Conservation (phyloP, 2,329 filamentous ascomycete genomes). For the Bimuria novae-zelandiae region DNA sequence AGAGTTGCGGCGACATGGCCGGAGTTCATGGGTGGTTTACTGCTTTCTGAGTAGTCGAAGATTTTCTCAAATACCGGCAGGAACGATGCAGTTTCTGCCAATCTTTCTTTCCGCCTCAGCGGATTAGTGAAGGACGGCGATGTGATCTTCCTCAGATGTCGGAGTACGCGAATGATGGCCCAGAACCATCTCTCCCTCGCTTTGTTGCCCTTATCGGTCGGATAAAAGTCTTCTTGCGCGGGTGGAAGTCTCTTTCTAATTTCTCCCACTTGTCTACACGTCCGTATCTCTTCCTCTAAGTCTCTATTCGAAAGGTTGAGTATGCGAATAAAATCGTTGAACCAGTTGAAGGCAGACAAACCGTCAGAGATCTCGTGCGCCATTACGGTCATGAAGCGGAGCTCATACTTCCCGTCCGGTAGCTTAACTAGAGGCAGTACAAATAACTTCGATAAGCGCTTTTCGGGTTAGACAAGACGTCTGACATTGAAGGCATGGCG, state of each 20-base stretch:
- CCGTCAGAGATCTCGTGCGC: slow-evolving; percentile 54
- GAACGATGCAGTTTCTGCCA: slow-evolving; percentile 23
- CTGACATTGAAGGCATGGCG: slow-evolving; percentile 49
- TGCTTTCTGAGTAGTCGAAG: slow-evolving; percentile 44
- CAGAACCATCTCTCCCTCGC: slow-evolving; percentile 54
- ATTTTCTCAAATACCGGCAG: slow-evolving; percentile 40
- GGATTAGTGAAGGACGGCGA: slow-evolving; percentile 51
- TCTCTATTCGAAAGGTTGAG: slow-evolving; percentile 19
- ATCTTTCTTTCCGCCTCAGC: slow-evolving; percentile 31
- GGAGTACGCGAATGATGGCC: slow-evolving; percentile 50
- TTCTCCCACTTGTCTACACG: slow-evolving; percentile 1
- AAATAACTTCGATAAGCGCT: slow-evolving; percentile 46
- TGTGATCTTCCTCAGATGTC: slow-evolving; percentile 48
- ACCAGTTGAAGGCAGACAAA: slow-evolving; percentile 49
- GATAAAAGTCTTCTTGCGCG: slow-evolving; percentile 55
- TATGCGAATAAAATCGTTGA: slow-evolving; percentile 45
- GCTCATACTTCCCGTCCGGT: slow-evolving; percentile 28
- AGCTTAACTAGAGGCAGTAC: slow-evolving; percentile 40
- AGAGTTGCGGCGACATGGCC: slow-evolving; percentile 38
- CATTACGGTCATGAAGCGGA: slow-evolving; percentile 48
- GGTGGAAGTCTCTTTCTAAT: slow-evolving; percentile 44
- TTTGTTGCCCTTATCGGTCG: slow-evolving; percentile 41
- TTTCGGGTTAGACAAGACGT: slow-evolving; percentile 45
- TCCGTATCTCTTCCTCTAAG: slow-evolving; percentile 16
- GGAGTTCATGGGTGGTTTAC: slow-evolving; percentile 45